phyloP scores from a whole-genome alignment of 495 filamentous ascomycete genomes.

The Cryomyces antarcticus region DNA sequence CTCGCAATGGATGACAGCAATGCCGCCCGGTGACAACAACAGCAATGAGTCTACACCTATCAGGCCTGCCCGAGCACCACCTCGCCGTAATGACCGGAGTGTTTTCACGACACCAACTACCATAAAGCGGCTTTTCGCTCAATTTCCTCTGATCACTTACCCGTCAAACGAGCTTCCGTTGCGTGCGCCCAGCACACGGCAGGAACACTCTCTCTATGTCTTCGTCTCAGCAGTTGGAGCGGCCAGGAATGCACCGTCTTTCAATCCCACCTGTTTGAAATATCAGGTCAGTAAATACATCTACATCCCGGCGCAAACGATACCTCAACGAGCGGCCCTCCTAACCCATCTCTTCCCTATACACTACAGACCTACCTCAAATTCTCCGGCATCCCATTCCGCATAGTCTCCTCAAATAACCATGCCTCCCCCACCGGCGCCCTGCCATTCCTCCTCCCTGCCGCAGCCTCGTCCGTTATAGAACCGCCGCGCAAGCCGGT shows the following conservation, averaged over 20 bases:
- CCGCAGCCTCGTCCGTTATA: slow-evolving; percentile 9
- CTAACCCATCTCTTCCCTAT: neutral
- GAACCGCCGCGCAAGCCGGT: slow-evolving; percentile 24
- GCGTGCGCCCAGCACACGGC: slow-evolving; percentile 27
- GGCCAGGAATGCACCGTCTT: slow-evolving; percentile 43
- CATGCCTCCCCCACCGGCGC: slow-evolving; percentile 78
- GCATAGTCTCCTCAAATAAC: slow-evolving; percentile 58
- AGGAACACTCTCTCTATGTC: slow-evolving; percentile 49
- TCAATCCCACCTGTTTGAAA: slow-evolving; percentile 85
- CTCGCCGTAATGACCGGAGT: neutral
- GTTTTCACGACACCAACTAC: slow-evolving; percentile 52
- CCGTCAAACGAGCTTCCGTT: slow-evolving; percentile 58
- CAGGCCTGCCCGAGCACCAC: neutral
- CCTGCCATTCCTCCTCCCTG: slow-evolving; percentile 69
- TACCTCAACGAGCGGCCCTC: neutral
- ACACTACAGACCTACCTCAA: slow-evolving; percentile 57
- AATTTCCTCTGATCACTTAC: slow-evolving; percentile 60
- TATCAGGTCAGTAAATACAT: slow-evolving; percentile 55
- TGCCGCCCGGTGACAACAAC: neutral
- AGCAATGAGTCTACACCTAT: neutral
- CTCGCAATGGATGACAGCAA: neutral
- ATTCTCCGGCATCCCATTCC: slow-evolving; percentile 49
- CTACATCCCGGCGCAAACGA: neutral
- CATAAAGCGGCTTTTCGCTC: slow-evolving; percentile 65
- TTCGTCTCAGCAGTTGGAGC: slow-evolving; percentile 53